A percentile compares a stretch with the other conserved stretches of the same genome.
These are phyloP conservation scores for Notholithocarpus densiflorus DNA, from an alignment of 306 rosid species.

Conservation along the genomic window DNA sequence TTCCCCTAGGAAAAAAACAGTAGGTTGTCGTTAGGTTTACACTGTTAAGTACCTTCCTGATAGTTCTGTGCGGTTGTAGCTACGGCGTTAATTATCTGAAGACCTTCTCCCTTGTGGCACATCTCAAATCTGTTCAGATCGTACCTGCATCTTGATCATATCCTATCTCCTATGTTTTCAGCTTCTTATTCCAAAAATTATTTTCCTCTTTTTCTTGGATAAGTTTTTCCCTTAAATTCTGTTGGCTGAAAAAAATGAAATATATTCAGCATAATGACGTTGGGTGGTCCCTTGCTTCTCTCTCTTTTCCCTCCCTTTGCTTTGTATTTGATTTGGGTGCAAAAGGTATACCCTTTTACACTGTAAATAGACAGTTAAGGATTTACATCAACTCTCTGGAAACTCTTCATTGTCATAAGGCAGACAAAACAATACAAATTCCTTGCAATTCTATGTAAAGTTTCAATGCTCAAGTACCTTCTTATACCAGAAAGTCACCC, in stretches of 20 bases:
- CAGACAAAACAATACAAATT: neutral
- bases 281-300: neutral
- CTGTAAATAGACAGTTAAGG: neutral
- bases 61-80: no score
- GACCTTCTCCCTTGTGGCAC: no score
- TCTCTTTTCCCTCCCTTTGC: neutral
- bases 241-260: no score
- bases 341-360: neutral
- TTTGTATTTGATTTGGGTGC: neutral
- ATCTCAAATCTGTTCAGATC: no score
- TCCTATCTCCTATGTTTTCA: no score
- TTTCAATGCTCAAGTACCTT: neutral
- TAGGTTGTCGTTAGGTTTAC: no score
- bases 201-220: neutral
- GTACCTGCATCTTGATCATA: no score
- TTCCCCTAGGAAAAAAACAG: no score
- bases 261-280: no score
- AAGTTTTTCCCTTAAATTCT: neutral
- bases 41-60: no score
- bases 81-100: no score
- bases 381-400: neutral
- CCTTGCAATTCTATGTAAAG: neutral
- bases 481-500: neutral
- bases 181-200: no score
- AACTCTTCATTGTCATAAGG: neutral